Evolutionary conservation across 768 basidiomycete species (phyloP), one percentile per base, ranked within the genome.

Genomic region (Tylopilus vinaceipallidus): DNA sequence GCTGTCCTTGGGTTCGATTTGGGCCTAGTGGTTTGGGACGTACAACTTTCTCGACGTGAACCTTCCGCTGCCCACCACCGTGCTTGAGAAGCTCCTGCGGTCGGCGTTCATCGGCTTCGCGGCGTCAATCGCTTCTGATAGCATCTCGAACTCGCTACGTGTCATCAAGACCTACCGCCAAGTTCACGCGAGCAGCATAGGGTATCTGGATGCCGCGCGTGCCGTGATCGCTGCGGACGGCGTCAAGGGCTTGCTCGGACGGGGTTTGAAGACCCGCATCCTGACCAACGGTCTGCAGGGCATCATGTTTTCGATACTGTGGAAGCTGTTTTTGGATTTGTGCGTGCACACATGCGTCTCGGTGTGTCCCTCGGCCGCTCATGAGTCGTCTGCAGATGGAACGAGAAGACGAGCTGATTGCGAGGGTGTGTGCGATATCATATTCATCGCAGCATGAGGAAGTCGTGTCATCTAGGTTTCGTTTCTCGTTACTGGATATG

Each of bases 121-220:
- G 26, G 91, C 94, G 1, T 91, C 91, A 5, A 75, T 97, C 45
- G 75, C 84, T 3, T 94, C 91, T 11, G 95, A 98, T 63, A 88
- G 84, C 2, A 63, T 88, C 35, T 91, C 88, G 37, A 98, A 98
- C 72, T 91, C 87, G 6, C 73, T 98, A 2, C 81, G 92, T 17
- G 95, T 98, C 3, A 71, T 98, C 63, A 98, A 98, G 78, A 98
- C 95, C 0, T 98, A 97, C 70, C 75, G 95, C 14, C 95, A 98
- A 66, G 92, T 95, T 27, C 82, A 93, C 62, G 84, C 87, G 52
- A 81, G 81, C 5, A 79, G 82, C 26, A 86, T 98, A 14, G 81
- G 85, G 1, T 98, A 98, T 64, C 48, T 75, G 4, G 81, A 84
- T 44, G 90, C 92, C 1, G 93, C 91, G 0, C 77, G 77, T 41